A percentile compares a stretch with the other conserved stretches of the same genome.
Evolutionary conservation across 192 early-diverging fungal genomes (phyloP).

Genomic region (Paraglomus occultum): DNA sequence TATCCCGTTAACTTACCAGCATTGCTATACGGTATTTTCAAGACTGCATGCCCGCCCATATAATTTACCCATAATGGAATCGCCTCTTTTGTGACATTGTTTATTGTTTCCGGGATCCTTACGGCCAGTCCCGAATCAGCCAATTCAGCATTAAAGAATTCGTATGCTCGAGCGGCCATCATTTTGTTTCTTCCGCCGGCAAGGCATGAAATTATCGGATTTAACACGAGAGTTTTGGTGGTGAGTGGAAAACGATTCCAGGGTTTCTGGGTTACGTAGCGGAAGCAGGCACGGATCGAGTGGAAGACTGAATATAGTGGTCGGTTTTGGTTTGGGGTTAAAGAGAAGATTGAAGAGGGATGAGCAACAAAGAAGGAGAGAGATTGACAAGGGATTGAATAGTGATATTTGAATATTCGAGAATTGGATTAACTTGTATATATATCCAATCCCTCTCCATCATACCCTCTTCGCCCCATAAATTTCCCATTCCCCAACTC

Average conservation of each 20-base stretch:
- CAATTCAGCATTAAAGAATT: slow-evolving; percentile 80
- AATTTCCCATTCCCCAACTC: background rate
- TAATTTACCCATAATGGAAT: slow-evolving; percentile 79
- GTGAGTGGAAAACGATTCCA: slow-evolving; percentile 83
- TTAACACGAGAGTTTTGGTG: slow-evolving; percentile 75
- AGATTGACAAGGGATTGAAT: slow-evolving; percentile 16
- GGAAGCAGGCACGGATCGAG: slow-evolving; percentile 82
- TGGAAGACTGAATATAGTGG: slow-evolving; percentile 58
- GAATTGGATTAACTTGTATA: background rate
- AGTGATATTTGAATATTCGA: background rate
- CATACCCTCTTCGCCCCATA: background rate
- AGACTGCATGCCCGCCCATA: slow-evolving; percentile 84
- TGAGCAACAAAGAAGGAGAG: slow-evolving; percentile 14
- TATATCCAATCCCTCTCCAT: background rate
- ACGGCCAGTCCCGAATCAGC: slow-evolving; percentile 66
- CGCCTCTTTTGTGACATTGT: slow-evolving; percentile 77
- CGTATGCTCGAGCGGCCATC: slow-evolving; percentile 86
- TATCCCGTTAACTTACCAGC: slow-evolving; percentile 54
- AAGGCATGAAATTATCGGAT: slow-evolving; percentile 78
- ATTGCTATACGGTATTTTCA: slow-evolving; percentile 87
- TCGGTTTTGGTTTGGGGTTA: too few relatives aligned
- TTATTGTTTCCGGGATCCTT: slow-evolving; percentile 79
- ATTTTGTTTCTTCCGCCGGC: slow-evolving; percentile 90
- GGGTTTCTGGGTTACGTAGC: slow-evolving; percentile 87
- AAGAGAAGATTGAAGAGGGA: background rate